phyloP scores from a whole-genome alignment of 2,329 filamentous ascomycete species.

The Pseudogymnoascus sp. region DNA sequence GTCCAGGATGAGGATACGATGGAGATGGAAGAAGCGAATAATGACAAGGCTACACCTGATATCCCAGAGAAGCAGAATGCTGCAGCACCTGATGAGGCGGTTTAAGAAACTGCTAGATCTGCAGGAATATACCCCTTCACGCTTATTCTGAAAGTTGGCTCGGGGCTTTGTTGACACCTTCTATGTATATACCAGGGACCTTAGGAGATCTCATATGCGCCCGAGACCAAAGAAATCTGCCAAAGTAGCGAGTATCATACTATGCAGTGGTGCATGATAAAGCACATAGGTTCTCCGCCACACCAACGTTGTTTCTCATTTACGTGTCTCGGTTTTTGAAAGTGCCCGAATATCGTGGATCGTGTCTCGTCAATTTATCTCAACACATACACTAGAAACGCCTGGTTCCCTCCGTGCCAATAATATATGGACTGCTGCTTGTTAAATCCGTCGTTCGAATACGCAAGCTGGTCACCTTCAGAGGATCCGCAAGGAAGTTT shows the following conservation, averaged over 20 bases:
- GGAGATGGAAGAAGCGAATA: not conserved
- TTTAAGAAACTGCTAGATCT: not conserved
- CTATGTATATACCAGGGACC: conserved; percentile 1
- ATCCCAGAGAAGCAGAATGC: not conserved
- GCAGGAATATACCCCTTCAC: not conserved
- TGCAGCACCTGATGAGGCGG: not conserved
- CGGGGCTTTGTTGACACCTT: not conserved
- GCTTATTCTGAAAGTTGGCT: not conserved
- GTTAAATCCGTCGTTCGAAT: not conserved
- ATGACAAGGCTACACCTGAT: not conserved
- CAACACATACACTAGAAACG: not conserved
- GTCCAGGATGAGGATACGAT: not conserved
- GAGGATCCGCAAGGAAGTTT: not conserved
- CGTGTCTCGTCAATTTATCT: not conserved
- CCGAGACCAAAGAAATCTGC: not conserved
- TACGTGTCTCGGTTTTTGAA: not conserved
- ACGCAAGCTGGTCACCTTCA: not conserved
- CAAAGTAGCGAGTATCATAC: not conserved
- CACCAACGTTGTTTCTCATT: not conserved
- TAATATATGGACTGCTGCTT: not conserved
- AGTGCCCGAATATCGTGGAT: not conserved
- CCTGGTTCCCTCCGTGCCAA: not conserved
- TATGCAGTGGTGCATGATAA: not conserved
- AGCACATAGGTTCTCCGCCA: not conserved
- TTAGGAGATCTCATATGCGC: not conserved